Percentiles rank a stretch among this genome's conserved stretches.
Evolutionary conservation across 441 rosid genomes (phyloP).

Genomic region (Syzygium syzygioides): DNA sequence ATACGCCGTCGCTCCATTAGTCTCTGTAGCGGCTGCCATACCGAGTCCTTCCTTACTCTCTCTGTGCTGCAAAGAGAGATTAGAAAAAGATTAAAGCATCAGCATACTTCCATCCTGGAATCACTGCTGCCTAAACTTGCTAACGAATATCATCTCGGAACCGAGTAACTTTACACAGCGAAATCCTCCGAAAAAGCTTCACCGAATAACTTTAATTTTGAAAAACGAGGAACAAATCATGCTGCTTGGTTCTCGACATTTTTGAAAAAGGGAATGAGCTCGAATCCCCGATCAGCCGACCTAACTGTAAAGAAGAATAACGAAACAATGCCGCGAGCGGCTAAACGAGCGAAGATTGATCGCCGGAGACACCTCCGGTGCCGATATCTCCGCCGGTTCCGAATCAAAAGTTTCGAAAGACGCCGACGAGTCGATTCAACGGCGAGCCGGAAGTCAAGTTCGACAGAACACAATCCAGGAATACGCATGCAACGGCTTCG

Average conservation of each 20-base stretch:
- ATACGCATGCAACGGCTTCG: not conserved
- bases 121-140: not conserved
- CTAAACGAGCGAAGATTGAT: not conserved
- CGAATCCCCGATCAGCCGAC: not conserved
- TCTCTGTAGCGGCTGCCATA: conserved; percentile 33
- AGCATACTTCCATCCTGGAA: not conserved
- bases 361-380: not conserved
- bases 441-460: not conserved
- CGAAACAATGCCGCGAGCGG: not conserved
- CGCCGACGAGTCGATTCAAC: not conserved
- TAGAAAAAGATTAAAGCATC: not conserved
- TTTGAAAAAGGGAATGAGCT: not conserved
- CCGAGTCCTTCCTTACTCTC: conserved; percentile 3
- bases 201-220: not conserved
- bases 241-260: not conserved
- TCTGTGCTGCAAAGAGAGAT: not conserved
- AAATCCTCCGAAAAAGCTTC: not conserved
- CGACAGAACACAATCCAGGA: not conserved
- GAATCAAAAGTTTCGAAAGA: not conserved
- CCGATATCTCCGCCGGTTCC: not conserved
- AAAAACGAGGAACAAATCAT: not conserved
- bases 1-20: conserved; percentile 19
- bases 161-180: not conserved
- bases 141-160: not conserved
- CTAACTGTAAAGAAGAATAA: not conserved